Percentiles rank a stretch among this genome's conserved stretches.
Conservation (phyloP, 805 yeast species). For the Spathaspora passalidarum region DNA sequence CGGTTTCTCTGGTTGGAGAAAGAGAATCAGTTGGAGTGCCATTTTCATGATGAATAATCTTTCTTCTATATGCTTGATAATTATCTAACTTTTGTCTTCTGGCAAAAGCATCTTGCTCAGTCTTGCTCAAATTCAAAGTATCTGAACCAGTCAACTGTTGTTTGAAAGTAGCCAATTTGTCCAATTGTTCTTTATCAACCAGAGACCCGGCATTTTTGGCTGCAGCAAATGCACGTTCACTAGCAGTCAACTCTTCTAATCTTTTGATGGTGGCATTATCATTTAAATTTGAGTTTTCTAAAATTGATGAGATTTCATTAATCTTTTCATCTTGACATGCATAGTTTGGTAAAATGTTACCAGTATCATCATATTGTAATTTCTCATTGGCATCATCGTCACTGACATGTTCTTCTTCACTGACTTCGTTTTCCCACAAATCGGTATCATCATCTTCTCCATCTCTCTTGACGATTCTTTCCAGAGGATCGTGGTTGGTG, state of each 20-base stretch:
- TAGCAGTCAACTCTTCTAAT: conserved; percentile 55
- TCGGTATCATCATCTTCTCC: conserved; percentile 7
- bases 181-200: conserved; percentile 31
- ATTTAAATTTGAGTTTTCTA: conserved; percentile 37
- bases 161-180: conserved; percentile 32
- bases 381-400: conserved; percentile 57
- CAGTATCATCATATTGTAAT: conserved; percentile 61
- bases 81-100: conserved; percentile 53
- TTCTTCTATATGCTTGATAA: conserved; percentile 56
- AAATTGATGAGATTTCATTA: conserved; percentile 32
- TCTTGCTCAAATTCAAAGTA: conserved; percentile 37
- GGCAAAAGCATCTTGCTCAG: conserved; percentile 47
- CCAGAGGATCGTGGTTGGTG: conserved; percentile 71
- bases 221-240: conserved; percentile 57
- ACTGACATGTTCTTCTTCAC: conserved; percentile 61
- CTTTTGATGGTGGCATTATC: conserved; percentile 49
- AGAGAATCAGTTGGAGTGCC: conserved; percentile 13
- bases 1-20: conserved; percentile 9
- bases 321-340: conserved; percentile 44
- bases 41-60: conserved; percentile 52
- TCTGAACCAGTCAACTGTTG: conserved; percentile 42
- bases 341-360: conserved; percentile 55
- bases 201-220: conserved; percentile 44
- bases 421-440: conserved; percentile 33
- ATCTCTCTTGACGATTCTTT: conserved; percentile 42